Base-by-base conservation (phyloP, 768 basidiomycete genomes). In the Hericium erinaceus region DNA sequence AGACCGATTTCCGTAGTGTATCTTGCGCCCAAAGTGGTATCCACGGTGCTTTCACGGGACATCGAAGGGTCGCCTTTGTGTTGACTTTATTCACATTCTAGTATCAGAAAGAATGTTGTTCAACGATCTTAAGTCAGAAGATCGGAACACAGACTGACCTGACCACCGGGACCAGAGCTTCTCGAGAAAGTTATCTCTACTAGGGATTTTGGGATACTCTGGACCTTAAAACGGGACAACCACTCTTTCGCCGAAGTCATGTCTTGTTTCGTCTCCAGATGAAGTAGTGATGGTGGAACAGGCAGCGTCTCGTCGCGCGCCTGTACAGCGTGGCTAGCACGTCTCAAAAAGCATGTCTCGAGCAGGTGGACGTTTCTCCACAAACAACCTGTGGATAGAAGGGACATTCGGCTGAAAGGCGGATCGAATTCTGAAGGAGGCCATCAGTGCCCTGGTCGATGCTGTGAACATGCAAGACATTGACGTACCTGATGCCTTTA, bases 1-100 rank as follows among this genome's bases (percentile, higher is more conserved):
- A 24, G 66, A 87, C 84, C 61, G 78, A 74, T 63, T 63, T 66
- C 62, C 72, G 74, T 20, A 90, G 61, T 33, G 65, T 67, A 7
- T 76, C 70, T 37, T 67, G 70, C 4, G 84, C 80, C 89, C 89
- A 91, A 2, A 60, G 54, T 7, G 89, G 89, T 52, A 91, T 84
- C 88, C 88, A 90, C 1, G 70, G 55, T 1, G 77, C 73, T 54
- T 82, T 72, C 9, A 89, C 52, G 6, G 75, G 68, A 63, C 85
- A 88, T 44, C 85, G 76, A 15, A 86, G 63, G 0, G 81, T 84
- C 0, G 80, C 87, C 67, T 92, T 92, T 13, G 90, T 92, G 58
- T 89, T 91, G n/a, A 92, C 80, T 72, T 91, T 92, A 66, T 92
- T 92, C 40, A 92, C 90, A 62, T 92, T 89, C 88, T 92, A 63